phyloP scores from a whole-genome alignment of 1,139 yeast genomes.

The Candida glucosophila region DNA sequence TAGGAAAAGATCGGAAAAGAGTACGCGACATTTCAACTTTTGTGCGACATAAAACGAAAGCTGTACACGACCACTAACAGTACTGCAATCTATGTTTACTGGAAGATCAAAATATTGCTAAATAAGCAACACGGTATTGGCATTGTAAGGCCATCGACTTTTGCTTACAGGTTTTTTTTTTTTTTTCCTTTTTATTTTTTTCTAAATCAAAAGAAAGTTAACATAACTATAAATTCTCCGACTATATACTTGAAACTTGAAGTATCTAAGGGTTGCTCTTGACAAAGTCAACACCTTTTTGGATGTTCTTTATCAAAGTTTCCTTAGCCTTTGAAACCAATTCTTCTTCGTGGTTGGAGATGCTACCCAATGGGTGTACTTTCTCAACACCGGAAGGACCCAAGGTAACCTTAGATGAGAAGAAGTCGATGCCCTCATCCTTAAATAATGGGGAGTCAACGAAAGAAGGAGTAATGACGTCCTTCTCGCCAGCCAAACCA shows the following conservation, averaged over 20 bases:
- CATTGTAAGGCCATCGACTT: too few relatives aligned
- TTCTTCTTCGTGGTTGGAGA: slow-evolving; percentile 50
- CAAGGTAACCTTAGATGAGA: slow-evolving; percentile 58
- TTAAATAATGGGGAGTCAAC: slow-evolving; percentile 41
- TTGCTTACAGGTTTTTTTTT: too few relatives aligned
- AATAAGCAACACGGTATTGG: too few relatives aligned
- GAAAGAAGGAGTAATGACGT: slow-evolving; percentile 42
- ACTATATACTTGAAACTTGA: not conserved
- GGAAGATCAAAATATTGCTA: too few relatives aligned
- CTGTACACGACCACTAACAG: too few relatives aligned
- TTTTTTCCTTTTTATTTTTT: too few relatives aligned
- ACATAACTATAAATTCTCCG: too few relatives aligned
- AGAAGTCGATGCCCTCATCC: slow-evolving; percentile 47
- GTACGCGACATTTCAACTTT: too few relatives aligned
- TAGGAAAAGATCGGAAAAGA: too few relatives aligned
- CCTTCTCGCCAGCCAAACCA: slow-evolving; percentile 44
- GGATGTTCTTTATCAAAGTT: slow-evolving; percentile 48
- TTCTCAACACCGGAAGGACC: slow-evolving; percentile 49
- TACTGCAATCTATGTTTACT: too few relatives aligned
- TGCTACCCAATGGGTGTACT: slow-evolving; percentile 47
- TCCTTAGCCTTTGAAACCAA: slow-evolving; percentile 47
- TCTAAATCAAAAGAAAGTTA: too few relatives aligned
- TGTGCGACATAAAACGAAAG: too few relatives aligned
- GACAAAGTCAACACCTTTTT: slow-evolving; percentile 52
- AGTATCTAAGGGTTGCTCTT: slow-evolving; percentile 37